Percentiles rank a stretch among this genome's conserved stretches.
phyloP scores from a whole-genome alignment of 331 rosid genomes.

The Cydonia oblonga region DNA sequence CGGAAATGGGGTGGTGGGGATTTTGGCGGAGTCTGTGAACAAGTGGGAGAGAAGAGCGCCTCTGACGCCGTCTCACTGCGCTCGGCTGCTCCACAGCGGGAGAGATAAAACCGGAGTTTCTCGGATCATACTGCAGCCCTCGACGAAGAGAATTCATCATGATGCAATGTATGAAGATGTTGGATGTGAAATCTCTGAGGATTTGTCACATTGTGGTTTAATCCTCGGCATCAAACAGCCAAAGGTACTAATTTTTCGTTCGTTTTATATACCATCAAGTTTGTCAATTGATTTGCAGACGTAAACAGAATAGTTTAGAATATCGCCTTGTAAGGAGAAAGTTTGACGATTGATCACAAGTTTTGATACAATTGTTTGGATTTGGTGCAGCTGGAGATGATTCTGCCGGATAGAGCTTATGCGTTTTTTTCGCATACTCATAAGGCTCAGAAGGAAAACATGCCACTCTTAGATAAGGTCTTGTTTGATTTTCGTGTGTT shows the following conservation, averaged over 20 bases:
- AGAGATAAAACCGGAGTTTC: constrained; percentile 40
- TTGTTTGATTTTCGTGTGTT: neutral
- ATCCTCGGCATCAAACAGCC: constrained; percentile 89
- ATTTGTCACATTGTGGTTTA: constrained; percentile 76
- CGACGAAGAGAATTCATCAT: constrained; percentile 69
- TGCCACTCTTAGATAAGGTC: constrained; percentile 86
- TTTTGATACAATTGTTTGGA: neutral
- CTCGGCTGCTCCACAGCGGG: constrained; percentile 57
- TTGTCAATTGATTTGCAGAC: neutral
- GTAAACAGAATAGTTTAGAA: no score
- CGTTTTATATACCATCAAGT: neutral
- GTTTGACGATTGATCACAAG: neutral
- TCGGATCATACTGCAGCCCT: constrained; percentile 74
- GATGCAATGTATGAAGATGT: constrained; percentile 75
- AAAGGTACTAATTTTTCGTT: constrained; percentile 26
- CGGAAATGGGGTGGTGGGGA: constrained; percentile 88
- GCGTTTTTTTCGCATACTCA: constrained; percentile 93
- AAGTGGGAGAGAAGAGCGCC: constrained; percentile 98
- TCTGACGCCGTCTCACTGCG: constrained; percentile 82
- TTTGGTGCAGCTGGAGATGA: constrained; percentile 59
- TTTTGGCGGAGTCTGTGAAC: constrained; percentile 59
- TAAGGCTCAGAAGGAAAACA: constrained; percentile 89
- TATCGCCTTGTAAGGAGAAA: no score
- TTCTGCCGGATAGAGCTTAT: constrained; percentile 85
- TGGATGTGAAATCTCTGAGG: constrained; percentile 81